Conservation (phyloP, 208 protist genomes). For the Acanthamoeba sp. region DNA sequence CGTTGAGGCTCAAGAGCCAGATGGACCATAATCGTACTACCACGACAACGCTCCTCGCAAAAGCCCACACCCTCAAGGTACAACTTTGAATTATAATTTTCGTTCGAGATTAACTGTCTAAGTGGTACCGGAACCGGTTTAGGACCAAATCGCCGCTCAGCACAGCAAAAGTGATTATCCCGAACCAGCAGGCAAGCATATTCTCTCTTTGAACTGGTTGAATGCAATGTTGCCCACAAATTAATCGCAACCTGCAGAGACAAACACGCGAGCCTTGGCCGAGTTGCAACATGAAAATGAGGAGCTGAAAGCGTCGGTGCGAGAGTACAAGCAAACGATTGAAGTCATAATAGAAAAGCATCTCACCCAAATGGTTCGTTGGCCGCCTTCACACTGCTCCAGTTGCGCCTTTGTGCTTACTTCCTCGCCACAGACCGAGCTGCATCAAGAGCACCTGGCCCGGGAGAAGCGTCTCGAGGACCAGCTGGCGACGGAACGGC, state of each 20-base stretch:
- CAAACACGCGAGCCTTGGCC: neutral
- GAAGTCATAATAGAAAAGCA: conserved; percentile 58
- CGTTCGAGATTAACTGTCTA: neutral
- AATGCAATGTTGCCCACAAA: too few relatives aligned
- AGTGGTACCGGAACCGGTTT: neutral
- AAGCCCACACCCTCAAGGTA: conserved; percentile 36
- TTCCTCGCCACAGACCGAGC: neutral
- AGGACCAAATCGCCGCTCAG: neutral
- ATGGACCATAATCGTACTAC: conserved; percentile 8
- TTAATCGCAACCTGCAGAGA: neutral
- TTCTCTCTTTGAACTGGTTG: neutral
- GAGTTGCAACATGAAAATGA: conserved; percentile 54
- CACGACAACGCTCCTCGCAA: neutral
- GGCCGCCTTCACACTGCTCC: neutral
- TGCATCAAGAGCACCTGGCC: conserved; percentile 58
- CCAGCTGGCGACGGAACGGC: neutral
- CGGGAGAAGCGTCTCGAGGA: neutral
- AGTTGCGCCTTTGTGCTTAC: neutral
- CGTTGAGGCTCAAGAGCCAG: neutral
- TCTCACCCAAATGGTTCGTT: conserved; percentile 31
- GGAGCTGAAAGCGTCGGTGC: conserved; percentile 8
- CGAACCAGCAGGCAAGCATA: neutral
- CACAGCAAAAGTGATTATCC: neutral
- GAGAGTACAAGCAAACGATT: conserved; percentile 37
- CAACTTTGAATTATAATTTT: neutral